A percentile compares a stretch with the other conserved stretches of the same genome.
phyloP scores from a whole-genome alignment of 176 grass and related monocot genomes.

The Echinochloa phyllopogon region DNA sequence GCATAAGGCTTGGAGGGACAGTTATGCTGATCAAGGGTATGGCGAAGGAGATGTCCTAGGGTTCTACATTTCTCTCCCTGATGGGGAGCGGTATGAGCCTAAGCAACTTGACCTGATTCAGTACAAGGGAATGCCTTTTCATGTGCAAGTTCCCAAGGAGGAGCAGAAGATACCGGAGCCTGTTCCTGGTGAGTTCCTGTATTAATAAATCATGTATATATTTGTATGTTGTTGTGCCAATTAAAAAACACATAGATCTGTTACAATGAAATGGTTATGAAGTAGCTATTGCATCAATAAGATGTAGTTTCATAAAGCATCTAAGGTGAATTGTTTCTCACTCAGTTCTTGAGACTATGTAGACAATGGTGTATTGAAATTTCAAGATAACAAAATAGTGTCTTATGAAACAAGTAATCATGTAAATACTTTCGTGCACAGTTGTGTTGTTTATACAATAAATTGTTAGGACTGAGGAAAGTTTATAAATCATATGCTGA shows the following conservation, averaged over 20 bases:
- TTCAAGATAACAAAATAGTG: not conserved
- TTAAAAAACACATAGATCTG: not conserved
- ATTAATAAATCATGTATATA: not conserved
- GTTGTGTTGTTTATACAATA: not conserved
- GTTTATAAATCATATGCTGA: not conserved
- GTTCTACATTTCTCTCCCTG: constrained; percentile 86
- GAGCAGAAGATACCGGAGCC: constrained; percentile 56
- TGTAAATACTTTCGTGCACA: not conserved
- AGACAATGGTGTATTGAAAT: not conserved
- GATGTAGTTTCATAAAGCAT: not conserved
- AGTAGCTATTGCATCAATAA: not conserved
- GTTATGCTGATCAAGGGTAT: constrained; percentile 70
- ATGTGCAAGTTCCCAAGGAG: constrained; percentile 65
- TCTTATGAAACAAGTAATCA: not conserved
- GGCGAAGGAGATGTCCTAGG: constrained; percentile 80
- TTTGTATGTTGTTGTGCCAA: not conserved
- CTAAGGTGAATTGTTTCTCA: not conserved
- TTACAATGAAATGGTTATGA: not conserved
- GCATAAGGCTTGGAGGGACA: constrained; percentile 75
- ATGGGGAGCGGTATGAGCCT: constrained; percentile 73
- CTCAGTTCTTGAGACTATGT: not conserved
- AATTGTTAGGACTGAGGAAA: not conserved
- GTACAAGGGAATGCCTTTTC: constrained; percentile 83
- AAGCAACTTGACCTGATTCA: constrained; percentile 74
- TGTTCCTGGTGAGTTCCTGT: constrained; percentile 73